phyloP scores from a whole-genome alignment of 331 rosid species.

The Quercus lobata region DNA sequence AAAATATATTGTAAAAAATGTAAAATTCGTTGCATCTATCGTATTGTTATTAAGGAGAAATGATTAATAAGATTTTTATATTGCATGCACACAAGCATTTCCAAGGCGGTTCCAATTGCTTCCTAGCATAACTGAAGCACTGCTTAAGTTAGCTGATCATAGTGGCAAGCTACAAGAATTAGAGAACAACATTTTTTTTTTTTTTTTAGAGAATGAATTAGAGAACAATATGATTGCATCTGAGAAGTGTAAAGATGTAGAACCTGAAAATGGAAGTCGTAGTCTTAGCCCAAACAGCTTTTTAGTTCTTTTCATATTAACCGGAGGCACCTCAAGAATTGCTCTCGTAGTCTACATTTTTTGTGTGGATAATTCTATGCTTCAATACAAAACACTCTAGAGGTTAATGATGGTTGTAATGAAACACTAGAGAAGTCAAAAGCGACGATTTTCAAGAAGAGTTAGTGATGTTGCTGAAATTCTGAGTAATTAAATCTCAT shows the following conservation, averaged over 20 bases:
- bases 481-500: not conserved
- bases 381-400: not conserved
- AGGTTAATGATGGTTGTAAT: conserved; percentile 10
- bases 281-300: conserved; percentile 33
- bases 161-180: conserved; percentile 11
- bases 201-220: too few species aligned
- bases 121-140: conserved; percentile 26
- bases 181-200: not conserved
- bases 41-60: too few species aligned
- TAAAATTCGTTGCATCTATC: too few species aligned
- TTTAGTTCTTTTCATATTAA: conserved; percentile 25
- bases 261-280: not conserved
- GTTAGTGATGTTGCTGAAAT: conserved; percentile 16
- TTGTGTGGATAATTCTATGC: not conserved
- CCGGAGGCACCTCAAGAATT: conserved; percentile 33
- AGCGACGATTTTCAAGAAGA: conserved; percentile 20
- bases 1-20: too few species aligned
- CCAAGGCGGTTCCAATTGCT: conserved; percentile 24
- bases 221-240: conserved; percentile 26
- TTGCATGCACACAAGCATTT: conserved; percentile 27
- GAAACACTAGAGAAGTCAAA: conserved; percentile 13
- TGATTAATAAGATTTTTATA: too few species aligned
- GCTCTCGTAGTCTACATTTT: conserved; percentile 26
- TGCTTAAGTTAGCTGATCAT: conserved; percentile 24
- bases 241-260: conserved; percentile 20